Conservation (phyloP, 768 basidiomycete species). For the Krasilnikovozyma curviuscula region DNA sequence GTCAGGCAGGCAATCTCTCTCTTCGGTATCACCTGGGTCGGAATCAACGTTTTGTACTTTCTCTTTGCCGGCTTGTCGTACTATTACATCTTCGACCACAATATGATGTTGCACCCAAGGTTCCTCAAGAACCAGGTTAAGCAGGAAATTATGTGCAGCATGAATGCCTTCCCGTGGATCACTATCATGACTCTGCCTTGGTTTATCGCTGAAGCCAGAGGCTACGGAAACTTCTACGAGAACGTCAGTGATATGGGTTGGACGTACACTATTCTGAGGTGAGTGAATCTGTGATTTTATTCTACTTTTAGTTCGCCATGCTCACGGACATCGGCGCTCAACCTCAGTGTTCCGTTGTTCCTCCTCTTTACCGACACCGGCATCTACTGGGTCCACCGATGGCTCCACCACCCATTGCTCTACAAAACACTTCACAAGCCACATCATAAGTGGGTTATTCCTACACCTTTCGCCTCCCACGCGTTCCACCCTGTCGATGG, state of each 20-base stretch:
- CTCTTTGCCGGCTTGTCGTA: slow-evolving; percentile 70
- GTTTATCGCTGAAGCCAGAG: slow-evolving; percentile 82
- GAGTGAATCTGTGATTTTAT: slow-evolving; percentile 3
- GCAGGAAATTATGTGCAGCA: slow-evolving; percentile 51
- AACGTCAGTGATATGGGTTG: slow-evolving; percentile 57
- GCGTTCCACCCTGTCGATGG: slow-evolving; percentile 97
- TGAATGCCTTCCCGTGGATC: slow-evolving; percentile 67
- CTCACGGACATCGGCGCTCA: neutral
- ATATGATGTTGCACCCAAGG: slow-evolving; percentile 66
- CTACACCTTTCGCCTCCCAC: slow-evolving; percentile 90
- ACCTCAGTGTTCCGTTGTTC: slow-evolving; percentile 30
- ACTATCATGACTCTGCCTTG: slow-evolving; percentile 70
- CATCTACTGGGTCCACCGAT: slow-evolving; percentile 94
- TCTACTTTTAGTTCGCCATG: neutral
- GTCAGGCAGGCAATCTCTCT: slow-evolving; percentile 6
- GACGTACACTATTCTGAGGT: slow-evolving; percentile 16
- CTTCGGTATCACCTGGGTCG: slow-evolving; percentile 48
- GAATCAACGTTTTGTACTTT: slow-evolving; percentile 74
- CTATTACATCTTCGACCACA: slow-evolving; percentile 72
- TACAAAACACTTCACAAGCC: slow-evolving; percentile 93
- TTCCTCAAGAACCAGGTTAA: slow-evolving; percentile 68
- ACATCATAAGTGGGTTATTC: slow-evolving; percentile 96
- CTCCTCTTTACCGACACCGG: slow-evolving; percentile 73
- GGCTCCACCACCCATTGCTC: slow-evolving; percentile 59
- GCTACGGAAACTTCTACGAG: slow-evolving; percentile 60